Conservation (phyloP, 768 basidiomycete genomes). For the Suillus subluteus region DNA sequence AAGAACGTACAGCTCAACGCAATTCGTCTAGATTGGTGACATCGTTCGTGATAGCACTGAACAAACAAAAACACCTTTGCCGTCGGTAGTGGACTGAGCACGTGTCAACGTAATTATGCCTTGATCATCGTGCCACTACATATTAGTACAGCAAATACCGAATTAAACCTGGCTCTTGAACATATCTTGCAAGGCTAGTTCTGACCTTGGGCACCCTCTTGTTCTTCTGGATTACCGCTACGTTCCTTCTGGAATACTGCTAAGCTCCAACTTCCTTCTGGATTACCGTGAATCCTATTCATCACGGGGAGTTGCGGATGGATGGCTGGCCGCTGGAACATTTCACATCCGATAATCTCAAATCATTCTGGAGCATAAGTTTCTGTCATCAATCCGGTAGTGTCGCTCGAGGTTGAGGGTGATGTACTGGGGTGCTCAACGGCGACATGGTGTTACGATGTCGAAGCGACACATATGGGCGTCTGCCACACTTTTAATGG, state of each 20-base stretch:
- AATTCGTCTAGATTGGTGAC: background rate
- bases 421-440: conserved; percentile 1
- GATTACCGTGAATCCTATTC: background rate
- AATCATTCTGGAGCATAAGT: background rate
- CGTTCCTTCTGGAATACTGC: background rate
- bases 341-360: conserved; percentile 9
- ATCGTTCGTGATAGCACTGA: background rate
- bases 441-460: background rate
- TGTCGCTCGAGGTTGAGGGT: conserved; percentile 1
- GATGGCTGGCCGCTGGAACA: background rate
- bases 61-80: background rate
- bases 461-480: background rate
- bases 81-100: background rate
- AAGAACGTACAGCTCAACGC: conserved; percentile 1
- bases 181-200: background rate
- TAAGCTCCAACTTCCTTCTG: background rate
- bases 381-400: background rate
- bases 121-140: background rate
- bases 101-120: background rate
- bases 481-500: background rate
- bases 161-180: background rate
- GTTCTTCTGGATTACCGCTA: background rate
- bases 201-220: background rate
- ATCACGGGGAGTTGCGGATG: background rate
- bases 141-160: background rate